Evolutionary conservation across 164 flowering plant genomes (phyloP).

Genomic region (Magnolia kwangsiensis): DNA sequence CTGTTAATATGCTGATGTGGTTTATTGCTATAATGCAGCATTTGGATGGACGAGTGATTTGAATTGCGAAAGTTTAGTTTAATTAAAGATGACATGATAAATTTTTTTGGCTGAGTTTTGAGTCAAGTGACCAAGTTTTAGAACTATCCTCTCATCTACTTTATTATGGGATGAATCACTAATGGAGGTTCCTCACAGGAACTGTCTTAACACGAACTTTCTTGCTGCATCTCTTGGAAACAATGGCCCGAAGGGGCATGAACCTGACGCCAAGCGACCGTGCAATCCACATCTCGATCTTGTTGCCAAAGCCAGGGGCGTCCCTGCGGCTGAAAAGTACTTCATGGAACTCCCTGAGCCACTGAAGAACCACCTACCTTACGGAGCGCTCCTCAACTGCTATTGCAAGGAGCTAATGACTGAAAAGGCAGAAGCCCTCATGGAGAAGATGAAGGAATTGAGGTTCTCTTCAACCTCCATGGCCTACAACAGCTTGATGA

Average conservation of each 20-base stretch:
- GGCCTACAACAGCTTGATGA: conserved; percentile 93
- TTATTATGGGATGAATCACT: neutral
- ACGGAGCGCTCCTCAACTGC: conserved; percentile 87
- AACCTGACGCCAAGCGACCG: conserved; percentile 82
- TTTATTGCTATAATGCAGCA: no score
- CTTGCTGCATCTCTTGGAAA: conserved; percentile 64
- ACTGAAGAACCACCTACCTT: conserved; percentile 66
- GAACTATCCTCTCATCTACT: no score
- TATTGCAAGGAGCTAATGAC: conserved; percentile 82
- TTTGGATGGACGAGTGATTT: no score
- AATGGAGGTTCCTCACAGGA: neutral
- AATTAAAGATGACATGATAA: no score
- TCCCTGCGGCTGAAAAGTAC: conserved; percentile 72
- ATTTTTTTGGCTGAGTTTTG: no score
- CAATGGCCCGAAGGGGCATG: conserved; percentile 69
- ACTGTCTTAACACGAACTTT: neutral
- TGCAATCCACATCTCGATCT: conserved; percentile 92
- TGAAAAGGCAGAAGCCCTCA: conserved; percentile 81
- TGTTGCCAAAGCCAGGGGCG: conserved; percentile 66
- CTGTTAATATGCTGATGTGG: no score
- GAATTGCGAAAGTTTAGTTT: no score
- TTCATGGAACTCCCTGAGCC: conserved; percentile 74
- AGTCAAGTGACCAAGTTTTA: no score
- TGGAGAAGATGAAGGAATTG: conserved; percentile 93
- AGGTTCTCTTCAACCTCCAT: conserved; percentile 53